A percentile compares a stretch with the other conserved stretches of the same genome.
Evolutionary conservation across 164 flowering plant genomes (phyloP).

Genomic region (Aristolochia contorta): DNA sequence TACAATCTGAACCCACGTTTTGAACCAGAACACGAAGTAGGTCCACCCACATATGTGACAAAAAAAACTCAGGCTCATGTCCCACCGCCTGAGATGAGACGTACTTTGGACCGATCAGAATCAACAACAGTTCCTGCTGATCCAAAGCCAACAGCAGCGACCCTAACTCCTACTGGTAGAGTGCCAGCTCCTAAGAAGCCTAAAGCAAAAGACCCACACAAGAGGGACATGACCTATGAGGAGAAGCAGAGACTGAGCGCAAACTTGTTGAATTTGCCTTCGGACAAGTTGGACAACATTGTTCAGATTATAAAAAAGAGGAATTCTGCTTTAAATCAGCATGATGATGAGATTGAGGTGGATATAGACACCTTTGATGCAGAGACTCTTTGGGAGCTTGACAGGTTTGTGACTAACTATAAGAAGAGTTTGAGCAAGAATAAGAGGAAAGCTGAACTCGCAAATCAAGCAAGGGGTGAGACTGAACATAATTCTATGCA

Average conservation of each 20-base stretch:
- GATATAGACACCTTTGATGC: conserved; percentile 77
- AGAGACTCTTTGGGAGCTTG: conserved; percentile 91
- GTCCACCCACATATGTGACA: conserved; percentile 23
- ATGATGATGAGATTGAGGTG: conserved; percentile 85
- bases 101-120: conserved; percentile 32
- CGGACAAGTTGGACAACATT: conserved; percentile 68
- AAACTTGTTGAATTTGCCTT: conserved; percentile 59
- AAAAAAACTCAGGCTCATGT: conserved; percentile 19
- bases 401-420: conserved; percentile 62
- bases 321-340: conserved; percentile 49
- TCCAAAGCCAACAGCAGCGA: conserved; percentile 16
- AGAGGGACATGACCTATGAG: conserved; percentile 72
- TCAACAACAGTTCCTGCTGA: conserved; percentile 24
- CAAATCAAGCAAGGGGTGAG: conserved; percentile 27
- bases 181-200: conserved; percentile 50
- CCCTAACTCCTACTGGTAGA: conserved; percentile 19
- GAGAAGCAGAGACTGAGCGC: conserved; percentile 76
- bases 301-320: conserved; percentile 78
- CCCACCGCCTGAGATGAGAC: conserved; percentile 24
- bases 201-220: conserved; percentile 43
- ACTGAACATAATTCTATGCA: conserved; percentile 14
- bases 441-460: conserved; percentile 46
- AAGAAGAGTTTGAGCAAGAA: conserved; percentile 55
- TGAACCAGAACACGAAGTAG: conserved; percentile 17
- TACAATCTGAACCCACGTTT: conserved; percentile 20